A percentile compares a stretch with the other conserved stretches of the same genome.
Conservation (phyloP, 805 yeast genomes). For the Wickerhamiella dianesei region DNA sequence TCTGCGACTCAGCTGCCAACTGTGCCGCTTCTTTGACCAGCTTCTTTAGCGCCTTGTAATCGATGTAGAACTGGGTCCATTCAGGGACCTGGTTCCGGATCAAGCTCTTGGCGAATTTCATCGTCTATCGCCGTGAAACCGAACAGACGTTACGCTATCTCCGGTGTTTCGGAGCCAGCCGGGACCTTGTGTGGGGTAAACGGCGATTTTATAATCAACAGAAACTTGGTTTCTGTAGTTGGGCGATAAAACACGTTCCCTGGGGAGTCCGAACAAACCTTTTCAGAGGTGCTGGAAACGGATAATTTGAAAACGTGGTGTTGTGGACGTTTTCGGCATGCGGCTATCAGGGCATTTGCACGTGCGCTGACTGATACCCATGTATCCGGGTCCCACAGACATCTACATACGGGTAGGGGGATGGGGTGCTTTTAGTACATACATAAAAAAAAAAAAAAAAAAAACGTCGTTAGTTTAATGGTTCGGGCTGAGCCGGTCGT, state of each 20-base stretch:
- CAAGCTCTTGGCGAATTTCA: conserved; percentile 29
- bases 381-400: too few species aligned
- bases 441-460: too few species aligned
- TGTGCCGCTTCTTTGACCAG: conserved; percentile 51
- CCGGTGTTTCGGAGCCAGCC: background rate
- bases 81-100: conserved; percentile 84
- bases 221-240: background rate
- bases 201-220: background rate
- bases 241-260: too few species aligned
- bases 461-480: conserved; percentile 24
- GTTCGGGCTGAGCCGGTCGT: conserved; percentile 56
- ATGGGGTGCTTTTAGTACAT: too few species aligned
- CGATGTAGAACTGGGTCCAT: conserved; percentile 72
- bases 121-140: conserved; percentile 1
- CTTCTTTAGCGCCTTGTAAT: conserved; percentile 73
- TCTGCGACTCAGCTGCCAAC: background rate
- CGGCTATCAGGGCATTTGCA: too few species aligned
- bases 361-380: too few species aligned
- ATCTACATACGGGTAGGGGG: too few species aligned
- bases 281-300: too few species aligned
- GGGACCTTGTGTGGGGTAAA: too few species aligned
- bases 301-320: too few species aligned
- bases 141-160: background rate
- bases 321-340: too few species aligned
- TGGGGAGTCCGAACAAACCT: too few species aligned